Evolutionary conservation across 1,284 basidiomycete species (phyloP), one percentile per base, ranked within the genome.

Genomic region (Cerioporus squamosus): DNA sequence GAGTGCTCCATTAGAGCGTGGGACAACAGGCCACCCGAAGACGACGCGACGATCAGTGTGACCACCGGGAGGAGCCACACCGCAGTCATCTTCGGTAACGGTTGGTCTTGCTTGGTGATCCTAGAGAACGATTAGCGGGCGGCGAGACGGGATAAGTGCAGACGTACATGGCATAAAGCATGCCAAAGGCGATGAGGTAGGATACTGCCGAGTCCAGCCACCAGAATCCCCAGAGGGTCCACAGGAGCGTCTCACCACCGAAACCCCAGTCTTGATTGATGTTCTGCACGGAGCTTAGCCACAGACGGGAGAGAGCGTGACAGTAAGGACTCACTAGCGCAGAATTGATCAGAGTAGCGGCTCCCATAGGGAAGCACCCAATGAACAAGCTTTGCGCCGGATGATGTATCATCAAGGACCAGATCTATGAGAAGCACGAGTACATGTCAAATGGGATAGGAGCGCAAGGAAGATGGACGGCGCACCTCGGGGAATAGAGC

Each of bases 301-400:
- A 5, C 7, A 33, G 14, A 18, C 52, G n/a, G 7, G 15, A n/a
- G 3, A 8, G 24, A 22, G 3, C 26, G 18, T 18, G 17, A 39
- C n/a, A 24, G 22, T 36, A n/a, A 6, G 24, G 26, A 44, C 68
- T 57, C 43, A 72, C 70, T 46, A 72, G 50, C 1, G 57, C 69
- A 18, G 69, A 64, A 44, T 58, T 82, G 67, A 72, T 86, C 68
- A 70, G 72, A 0, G 87, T 88, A 3, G 76, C 74, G 17, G 83
- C 74, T 8, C 83, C 87, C 85, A 89, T 88, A 0, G 86, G 80
- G 62, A 85, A 74, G 31, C 80, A 79, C 3, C 86, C 85, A 36
- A 88, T 74, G 66, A 82, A 88, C 59, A 89, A 73, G 55, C 85
- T 81, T 62, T 88, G 82, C 2, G 78, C 73, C 0, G 82, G 79